A percentile compares a stretch with the other conserved stretches of the same genome.
phyloP scores from a whole-genome alignment of 257 asterid species.

The Echites panduratus region DNA sequence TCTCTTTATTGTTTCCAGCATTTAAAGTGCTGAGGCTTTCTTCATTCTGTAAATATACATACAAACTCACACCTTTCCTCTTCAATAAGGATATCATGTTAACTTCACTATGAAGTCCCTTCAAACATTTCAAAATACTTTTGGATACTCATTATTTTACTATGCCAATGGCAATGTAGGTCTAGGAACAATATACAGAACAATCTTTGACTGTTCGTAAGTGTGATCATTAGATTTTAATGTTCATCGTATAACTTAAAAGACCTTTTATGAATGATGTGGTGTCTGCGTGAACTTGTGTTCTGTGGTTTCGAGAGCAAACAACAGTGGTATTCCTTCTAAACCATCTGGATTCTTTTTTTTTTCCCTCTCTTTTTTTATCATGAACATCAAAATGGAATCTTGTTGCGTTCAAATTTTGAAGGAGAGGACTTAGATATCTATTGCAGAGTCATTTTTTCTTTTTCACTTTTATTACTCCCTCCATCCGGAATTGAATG shows the following conservation, averaged over 20 bases:
- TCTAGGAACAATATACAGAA: neutral
- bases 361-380: too few relatives aligned
- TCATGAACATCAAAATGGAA: neutral
- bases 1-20: neutral
- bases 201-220: neutral
- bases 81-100: neutral
- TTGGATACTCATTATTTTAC: neutral
- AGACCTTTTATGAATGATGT: neutral
- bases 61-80: neutral
- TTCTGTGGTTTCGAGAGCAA: neutral
- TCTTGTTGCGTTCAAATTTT: neutral
- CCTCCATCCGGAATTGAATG: too few relatives aligned
- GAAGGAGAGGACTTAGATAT: neutral
- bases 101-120: neutral
- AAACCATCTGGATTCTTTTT: too few relatives aligned
- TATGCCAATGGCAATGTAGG: neutral
- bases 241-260: neutral
- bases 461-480: too few relatives aligned
- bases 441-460: neutral
- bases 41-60: neutral
- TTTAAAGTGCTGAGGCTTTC: neutral
- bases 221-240: neutral
- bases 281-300: neutral
- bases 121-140: neutral
- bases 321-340: neutral